phyloP scores from a whole-genome alignment of 2,329 filamentous ascomycete species.

The Claviceps maximensis region DNA sequence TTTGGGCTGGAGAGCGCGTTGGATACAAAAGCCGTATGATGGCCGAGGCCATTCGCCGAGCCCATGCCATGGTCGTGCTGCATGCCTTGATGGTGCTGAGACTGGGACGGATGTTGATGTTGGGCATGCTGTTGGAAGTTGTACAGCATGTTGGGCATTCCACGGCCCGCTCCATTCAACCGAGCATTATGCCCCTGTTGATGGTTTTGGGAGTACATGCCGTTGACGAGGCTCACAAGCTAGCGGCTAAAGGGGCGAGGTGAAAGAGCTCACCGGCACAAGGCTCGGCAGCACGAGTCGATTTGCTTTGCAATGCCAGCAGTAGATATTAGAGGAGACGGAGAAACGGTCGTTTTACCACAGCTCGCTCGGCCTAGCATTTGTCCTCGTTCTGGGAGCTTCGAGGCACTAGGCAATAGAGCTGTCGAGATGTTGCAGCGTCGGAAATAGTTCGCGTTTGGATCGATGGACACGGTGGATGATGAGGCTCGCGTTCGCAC shows the following conservation, averaged over 20 bases:
- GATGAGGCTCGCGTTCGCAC: constrained; percentile 25
- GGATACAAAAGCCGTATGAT: constrained; percentile 22
- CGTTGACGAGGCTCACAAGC: constrained; percentile 16
- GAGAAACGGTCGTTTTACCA: constrained; percentile 6
- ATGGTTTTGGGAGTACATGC: constrained; percentile 63
- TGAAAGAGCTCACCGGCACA: constrained; percentile 15
- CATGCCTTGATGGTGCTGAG: constrained; percentile 48
- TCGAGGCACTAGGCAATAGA: neutral
- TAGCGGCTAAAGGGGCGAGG: constrained; percentile 7
- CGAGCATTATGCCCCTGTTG: constrained; percentile 63
- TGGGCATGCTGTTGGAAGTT: constrained; percentile 51
- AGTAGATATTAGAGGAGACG: neutral
- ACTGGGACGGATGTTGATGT: constrained; percentile 49
- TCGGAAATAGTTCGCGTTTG: constrained; percentile 18
- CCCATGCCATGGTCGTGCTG: constrained; percentile 45
- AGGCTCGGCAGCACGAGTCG: constrained; percentile 14
- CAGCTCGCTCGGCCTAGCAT: constrained; percentile 12
- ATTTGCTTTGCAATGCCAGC: constrained; percentile 10
- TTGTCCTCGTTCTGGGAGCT: constrained; percentile 9
- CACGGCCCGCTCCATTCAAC: constrained; percentile 47
- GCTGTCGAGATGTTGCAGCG: constrained; percentile 5
- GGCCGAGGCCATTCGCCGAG: constrained; percentile 39
- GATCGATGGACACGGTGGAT: constrained; percentile 19
- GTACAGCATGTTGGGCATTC: constrained; percentile 54
- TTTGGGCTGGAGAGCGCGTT: constrained; percentile 48